Percentiles rank a stretch among this genome's conserved stretches.
These are phyloP conservation scores for Hygrophoropsis aurantiaca DNA, from an alignment of 768 basidiomycete genomes.

Conservation along the genomic window DNA sequence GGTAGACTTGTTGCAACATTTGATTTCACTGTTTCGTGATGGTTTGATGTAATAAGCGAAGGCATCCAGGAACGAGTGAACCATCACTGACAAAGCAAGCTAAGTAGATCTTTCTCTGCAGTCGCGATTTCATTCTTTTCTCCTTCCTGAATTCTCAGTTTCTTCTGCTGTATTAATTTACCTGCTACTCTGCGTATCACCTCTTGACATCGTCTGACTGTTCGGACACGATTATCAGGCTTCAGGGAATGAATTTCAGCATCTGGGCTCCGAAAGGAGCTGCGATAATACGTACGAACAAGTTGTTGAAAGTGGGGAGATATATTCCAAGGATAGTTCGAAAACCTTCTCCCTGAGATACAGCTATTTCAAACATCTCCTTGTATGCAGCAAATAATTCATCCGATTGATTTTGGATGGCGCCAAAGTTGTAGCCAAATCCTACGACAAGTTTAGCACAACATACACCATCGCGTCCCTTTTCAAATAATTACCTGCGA, in stretches of 20 bases:
- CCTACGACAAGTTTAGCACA: conserved; percentile 40
- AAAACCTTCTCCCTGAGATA: conserved; percentile 53
- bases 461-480: neutral
- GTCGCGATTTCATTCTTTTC: conserved; percentile 51
- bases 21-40: conserved; percentile 65
- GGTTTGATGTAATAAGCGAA: too few relatives aligned
- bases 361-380: conserved; percentile 77
- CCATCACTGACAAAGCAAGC: conserved; percentile 61
- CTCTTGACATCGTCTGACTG: conserved; percentile 54
- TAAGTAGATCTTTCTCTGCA: conserved; percentile 73
- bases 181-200: conserved; percentile 73
- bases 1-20: conserved; percentile 73
- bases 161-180: conserved; percentile 77
- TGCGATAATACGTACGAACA: conserved; percentile 50
- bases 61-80: neutral
- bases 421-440: conserved; percentile 85
- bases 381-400: conserved; percentile 78
- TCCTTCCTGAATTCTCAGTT: conserved; percentile 63
- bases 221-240: conserved; percentile 54
- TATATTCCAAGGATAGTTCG: conserved; percentile 55
- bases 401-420: conserved; percentile 77
- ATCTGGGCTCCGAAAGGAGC: neutral
- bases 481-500: conserved; percentile 58
- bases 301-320: conserved; percentile 49
- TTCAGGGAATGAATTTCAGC: conserved; percentile 22